phyloP scores from a whole-genome alignment of 441 rosid genomes.

The Mallotus repandus region DNA sequence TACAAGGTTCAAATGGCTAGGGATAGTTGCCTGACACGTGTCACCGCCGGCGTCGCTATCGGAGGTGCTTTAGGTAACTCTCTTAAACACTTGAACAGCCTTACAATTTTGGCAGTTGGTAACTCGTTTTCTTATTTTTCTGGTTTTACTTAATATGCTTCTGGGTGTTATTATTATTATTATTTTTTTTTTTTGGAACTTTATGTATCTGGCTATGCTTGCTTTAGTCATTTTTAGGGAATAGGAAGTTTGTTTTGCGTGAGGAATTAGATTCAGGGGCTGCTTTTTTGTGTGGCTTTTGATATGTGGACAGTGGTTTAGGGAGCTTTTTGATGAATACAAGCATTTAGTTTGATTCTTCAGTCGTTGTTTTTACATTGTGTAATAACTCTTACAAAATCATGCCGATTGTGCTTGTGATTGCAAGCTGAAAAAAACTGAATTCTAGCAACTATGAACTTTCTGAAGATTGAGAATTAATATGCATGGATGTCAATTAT shows the following conservation, averaged over 20 bases:
- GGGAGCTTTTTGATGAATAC: not conserved
- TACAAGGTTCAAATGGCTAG: conserved; percentile 48
- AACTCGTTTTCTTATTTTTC: conserved; percentile 3
- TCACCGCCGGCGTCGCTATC: conserved; percentile 85
- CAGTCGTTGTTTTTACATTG: not conserved
- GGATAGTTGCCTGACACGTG: conserved; percentile 74
- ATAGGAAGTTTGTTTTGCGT: not conserved
- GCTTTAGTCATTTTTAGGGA: not conserved
- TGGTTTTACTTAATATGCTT: not conserved
- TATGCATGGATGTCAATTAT: not conserved
- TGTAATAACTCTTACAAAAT: not conserved
- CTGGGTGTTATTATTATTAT: not conserved
- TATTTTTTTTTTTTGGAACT: not conserved
- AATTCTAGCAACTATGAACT: too few relatives aligned
- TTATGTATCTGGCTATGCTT: not conserved
- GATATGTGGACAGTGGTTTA: not conserved
- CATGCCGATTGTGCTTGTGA: not conserved
- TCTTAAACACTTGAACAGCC: conserved; percentile 26
- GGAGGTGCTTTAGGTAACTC: conserved; percentile 84
- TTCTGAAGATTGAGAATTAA: too few relatives aligned
- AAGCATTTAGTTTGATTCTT: not conserved
- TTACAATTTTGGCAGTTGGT: not conserved
- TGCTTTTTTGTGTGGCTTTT: not conserved
- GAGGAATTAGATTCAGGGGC: not conserved
- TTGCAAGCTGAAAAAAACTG: too few relatives aligned